These are phyloP conservation scores for Raphanus raphanistrum DNA, from an alignment of 345 rosid species.

Conservation along the genomic window DNA sequence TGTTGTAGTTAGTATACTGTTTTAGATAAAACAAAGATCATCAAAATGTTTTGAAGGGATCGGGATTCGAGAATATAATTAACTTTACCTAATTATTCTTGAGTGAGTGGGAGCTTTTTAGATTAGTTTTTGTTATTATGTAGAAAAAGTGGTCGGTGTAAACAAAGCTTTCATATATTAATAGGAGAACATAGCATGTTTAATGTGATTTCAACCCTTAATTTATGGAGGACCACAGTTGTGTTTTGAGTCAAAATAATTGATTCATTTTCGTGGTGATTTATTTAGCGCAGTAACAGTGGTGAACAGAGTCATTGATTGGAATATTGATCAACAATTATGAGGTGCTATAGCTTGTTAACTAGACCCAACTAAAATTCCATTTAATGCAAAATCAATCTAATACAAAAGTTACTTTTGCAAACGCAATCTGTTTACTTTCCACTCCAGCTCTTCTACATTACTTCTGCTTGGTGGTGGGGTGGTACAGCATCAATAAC, in stretches of 20 bases:
- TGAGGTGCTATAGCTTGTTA: too few relatives aligned
- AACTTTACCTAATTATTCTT: slow-evolving; percentile 30
- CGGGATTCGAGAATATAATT: slow-evolving; percentile 18
- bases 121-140: slow-evolving; percentile 22
- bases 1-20: not conserved
- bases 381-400: not conserved
- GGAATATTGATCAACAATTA: not conserved
- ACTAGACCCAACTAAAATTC: too few relatives aligned
- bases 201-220: not conserved
- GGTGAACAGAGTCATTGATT: not conserved
- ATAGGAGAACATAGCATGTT: not conserved
- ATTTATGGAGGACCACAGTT: slow-evolving; percentile 10
- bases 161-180: not conserved
- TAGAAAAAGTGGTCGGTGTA: slow-evolving; percentile 25
- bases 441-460: too few relatives aligned
- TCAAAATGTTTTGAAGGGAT: slow-evolving; percentile 1
- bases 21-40: slow-evolving; percentile 10
- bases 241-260: not conserved
- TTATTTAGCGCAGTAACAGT: not conserved
- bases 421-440: too few relatives aligned
- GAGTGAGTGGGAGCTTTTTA: slow-evolving; percentile 28
- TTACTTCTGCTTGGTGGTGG: too few relatives aligned
- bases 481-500: too few relatives aligned
- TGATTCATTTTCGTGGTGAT: not conserved
- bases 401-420: not conserved